Conservation (phyloP, 73 alveolate genomes). For the Tetrahymena borealis region DNA sequence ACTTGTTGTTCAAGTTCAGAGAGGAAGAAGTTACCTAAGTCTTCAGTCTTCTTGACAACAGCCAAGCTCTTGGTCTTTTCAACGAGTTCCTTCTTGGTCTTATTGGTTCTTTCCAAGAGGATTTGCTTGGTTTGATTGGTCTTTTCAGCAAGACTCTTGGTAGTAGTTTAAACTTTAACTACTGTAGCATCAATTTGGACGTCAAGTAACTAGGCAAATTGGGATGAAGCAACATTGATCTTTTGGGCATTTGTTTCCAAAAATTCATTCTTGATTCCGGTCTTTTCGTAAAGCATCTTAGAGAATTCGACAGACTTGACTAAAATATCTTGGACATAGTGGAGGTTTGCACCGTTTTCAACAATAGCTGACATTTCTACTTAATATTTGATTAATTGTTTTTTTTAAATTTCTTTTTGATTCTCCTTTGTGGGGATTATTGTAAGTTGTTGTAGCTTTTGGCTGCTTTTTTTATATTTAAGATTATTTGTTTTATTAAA, state of each 20-base stretch:
- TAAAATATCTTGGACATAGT: not conserved
- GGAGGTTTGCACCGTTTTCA: not conserved
- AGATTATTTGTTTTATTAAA: not conserved
- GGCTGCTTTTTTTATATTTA: conserved; percentile 1
- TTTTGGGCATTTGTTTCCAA: not conserved
- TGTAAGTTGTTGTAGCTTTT: not conserved
- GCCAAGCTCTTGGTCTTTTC: not conserved
- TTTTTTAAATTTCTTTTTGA: not conserved
- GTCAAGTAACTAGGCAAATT: not conserved
- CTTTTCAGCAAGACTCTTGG: conserved; percentile 3
- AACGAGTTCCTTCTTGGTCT: not conserved
- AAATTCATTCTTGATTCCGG: not conserved
- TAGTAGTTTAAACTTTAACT: not conserved
- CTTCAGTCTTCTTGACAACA: not conserved
- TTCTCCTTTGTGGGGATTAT: conserved; percentile 1
- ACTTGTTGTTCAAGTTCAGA: not conserved
- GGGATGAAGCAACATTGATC: not conserved
- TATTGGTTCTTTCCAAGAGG: not conserved
- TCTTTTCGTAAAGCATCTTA: not conserved
- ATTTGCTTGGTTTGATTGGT: not conserved
- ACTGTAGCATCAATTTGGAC: not conserved
- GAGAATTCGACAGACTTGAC: not conserved
- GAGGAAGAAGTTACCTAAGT: not conserved
- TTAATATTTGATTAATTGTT: not conserved
- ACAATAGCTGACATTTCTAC: not conserved